Percentiles rank a stretch among this genome's conserved stretches.
Conservation (phyloP, 73 alveolate species). For the Effrenium voratum region DNA sequence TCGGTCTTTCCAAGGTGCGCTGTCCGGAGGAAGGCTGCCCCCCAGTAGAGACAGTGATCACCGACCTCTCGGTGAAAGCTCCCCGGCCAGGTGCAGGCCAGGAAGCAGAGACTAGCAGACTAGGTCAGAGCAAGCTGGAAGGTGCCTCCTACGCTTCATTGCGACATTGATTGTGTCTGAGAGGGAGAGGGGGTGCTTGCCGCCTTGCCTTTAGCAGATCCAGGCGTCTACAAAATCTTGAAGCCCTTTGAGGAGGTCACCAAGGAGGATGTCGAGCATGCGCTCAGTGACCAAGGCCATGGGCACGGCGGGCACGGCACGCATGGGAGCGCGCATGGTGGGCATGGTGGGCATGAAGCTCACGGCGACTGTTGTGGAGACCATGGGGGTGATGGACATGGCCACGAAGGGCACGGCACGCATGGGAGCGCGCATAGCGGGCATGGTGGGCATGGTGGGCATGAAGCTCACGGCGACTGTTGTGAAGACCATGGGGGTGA, state of each 20-base stretch:
- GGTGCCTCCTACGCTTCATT: no score
- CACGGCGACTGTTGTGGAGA: not conserved
- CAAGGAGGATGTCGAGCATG: constrained; percentile 13
- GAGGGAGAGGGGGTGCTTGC: not conserved
- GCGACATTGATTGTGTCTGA: not conserved
- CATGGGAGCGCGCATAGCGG: no score
- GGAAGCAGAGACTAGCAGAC: not conserved
- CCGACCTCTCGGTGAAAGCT: constrained; percentile 48
- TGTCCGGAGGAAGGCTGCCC: constrained; percentile 89
- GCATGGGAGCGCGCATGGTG: not conserved
- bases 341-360: constrained; percentile 52
- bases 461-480: not conserved
- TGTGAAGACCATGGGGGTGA: not conserved
- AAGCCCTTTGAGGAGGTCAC: constrained; percentile 62
- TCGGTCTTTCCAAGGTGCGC: constrained; percentile 65
- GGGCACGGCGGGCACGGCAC: constrained; percentile 20
- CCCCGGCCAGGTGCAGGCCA: constrained; percentile 67
- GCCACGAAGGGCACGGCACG: constrained; percentile 1
- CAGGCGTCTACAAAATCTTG: constrained; percentile 75
- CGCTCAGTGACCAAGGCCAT: constrained; percentile 20
- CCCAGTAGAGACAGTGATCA: constrained; percentile 77
- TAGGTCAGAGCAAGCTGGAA: no score
- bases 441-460: constrained; percentile 5
- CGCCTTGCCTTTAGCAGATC: not conserved
- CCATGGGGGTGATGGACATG: not conserved